Evolutionary conservation across 768 basidiomycete genomes (phyloP).

Genomic region (Neoboletus magnificus): DNA sequence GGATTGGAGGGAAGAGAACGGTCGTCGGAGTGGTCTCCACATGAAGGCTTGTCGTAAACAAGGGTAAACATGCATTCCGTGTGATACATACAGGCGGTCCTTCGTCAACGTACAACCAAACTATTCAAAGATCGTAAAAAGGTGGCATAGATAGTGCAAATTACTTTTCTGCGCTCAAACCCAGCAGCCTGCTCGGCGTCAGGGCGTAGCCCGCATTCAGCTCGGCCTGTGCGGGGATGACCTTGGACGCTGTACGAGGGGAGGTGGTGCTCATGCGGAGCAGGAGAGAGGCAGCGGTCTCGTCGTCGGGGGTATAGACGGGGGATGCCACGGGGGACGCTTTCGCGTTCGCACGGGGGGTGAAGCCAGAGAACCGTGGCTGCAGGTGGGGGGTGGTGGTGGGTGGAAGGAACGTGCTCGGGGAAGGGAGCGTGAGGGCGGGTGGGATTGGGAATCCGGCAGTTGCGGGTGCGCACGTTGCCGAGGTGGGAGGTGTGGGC

Average conservation of each 20-base stretch:
- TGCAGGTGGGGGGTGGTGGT: conserved; percentile 10
- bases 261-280: conserved; percentile 52
- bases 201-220: conserved; percentile 15
- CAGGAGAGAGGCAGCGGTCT: conserved; percentile 63
- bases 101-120: neutral
- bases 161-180: conserved; percentile 17
- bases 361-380: conserved; percentile 23
- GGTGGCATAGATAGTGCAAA: neutral
- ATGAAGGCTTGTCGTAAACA: conserved; percentile 13
- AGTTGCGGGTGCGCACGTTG: conserved; percentile 44
- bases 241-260: neutral
- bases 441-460: conserved; percentile 36
- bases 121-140: neutral
- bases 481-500: conserved; percentile 57
- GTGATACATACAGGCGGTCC: conserved; percentile 7
- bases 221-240: neutral
- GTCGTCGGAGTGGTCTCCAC: conserved; percentile 5
- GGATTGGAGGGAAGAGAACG: neutral
- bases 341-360: conserved; percentile 15
- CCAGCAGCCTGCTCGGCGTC: conserved; percentile 27
- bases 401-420: conserved; percentile 20
- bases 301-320: conserved; percentile 53
- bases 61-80: conserved; percentile 1
- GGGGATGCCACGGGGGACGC: conserved; percentile 25
- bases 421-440: conserved; percentile 38